Evolutionary conservation across 2,329 filamentous ascomycete species (phyloP).

Genomic region (Cladophialophora exuberans): DNA sequence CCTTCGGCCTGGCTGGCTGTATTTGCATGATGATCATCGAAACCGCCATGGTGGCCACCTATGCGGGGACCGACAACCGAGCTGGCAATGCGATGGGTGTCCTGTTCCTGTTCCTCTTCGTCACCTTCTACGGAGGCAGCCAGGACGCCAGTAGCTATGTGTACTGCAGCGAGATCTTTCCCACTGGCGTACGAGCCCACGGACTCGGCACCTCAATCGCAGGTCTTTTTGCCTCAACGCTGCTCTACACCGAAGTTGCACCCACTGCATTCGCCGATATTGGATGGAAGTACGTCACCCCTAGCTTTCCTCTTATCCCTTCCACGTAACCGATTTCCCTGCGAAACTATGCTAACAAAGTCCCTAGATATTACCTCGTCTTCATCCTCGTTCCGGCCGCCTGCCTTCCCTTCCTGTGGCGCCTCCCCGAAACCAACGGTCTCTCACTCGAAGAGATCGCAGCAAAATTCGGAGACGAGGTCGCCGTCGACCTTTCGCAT

Average conservation of each 20-base stretch:
- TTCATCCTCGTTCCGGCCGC: conserved; percentile 19
- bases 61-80: conserved; percentile 38
- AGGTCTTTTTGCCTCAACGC: conserved; percentile 17
- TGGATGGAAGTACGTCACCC: conserved; percentile 15
- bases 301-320: neutral
- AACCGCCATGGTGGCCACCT: conserved; percentile 41
- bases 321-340: neutral
- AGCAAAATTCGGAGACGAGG: conserved; percentile 39
- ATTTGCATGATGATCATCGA: conserved; percentile 43
- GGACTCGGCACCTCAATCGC: conserved; percentile 18
- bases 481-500: conserved; percentile 32
- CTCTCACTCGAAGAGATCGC: conserved; percentile 41
- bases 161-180: conserved; percentile 52
- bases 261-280: conserved; percentile 15
- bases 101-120: conserved; percentile 46
- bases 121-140: conserved; percentile 46
- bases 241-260: conserved; percentile 20
- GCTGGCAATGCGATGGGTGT: conserved; percentile 41
- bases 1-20: conserved; percentile 46
- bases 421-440: conserved; percentile 41
- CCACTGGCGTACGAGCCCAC: conserved; percentile 36
- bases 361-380: conserved; percentile 18
- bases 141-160: conserved; percentile 53
- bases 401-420: conserved; percentile 20
- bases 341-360: conserved; percentile 3